phyloP scores from a whole-genome alignment of 2,329 filamentous ascomycete genomes.

The Diaporthe vaccinii region DNA sequence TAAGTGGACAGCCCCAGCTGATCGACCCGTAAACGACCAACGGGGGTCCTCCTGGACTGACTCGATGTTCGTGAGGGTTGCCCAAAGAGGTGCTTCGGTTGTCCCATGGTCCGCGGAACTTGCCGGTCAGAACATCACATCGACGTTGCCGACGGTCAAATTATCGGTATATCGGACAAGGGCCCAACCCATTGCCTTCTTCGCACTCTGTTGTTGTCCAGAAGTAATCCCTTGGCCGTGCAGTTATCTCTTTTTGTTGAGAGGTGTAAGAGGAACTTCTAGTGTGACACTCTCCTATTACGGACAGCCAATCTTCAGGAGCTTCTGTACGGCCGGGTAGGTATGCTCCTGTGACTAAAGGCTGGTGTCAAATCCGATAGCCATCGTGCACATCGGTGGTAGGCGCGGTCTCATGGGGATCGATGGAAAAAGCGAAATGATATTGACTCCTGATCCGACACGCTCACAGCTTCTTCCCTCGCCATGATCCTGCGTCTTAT shows the following conservation, averaged over 20 bases:
- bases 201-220: not conserved
- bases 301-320: too few relatives aligned
- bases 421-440: not conserved
- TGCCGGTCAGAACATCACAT: not conserved
- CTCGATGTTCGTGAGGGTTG: not conserved
- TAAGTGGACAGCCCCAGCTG: not conserved
- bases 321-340: not conserved
- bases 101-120: not conserved
- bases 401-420: not conserved
- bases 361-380: not conserved
- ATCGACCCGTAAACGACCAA: not conserved
- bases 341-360: not conserved
- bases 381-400: not conserved
- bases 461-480: not conserved
- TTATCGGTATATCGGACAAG: too few relatives aligned
- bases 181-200: not conserved
- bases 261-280: not conserved
- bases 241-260: not conserved
- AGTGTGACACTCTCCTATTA: not conserved
- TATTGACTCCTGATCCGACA: not conserved
- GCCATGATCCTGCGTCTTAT: not conserved
- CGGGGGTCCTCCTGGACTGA: not conserved
- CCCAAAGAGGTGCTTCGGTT: not conserved
- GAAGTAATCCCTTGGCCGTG: not conserved
- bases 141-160: too few relatives aligned